A percentile compares a stretch with the other conserved stretches of the same genome.
Evolutionary conservation across 106 monocot species (phyloP).

Genomic region (Platanthera zijinensis): DNA sequence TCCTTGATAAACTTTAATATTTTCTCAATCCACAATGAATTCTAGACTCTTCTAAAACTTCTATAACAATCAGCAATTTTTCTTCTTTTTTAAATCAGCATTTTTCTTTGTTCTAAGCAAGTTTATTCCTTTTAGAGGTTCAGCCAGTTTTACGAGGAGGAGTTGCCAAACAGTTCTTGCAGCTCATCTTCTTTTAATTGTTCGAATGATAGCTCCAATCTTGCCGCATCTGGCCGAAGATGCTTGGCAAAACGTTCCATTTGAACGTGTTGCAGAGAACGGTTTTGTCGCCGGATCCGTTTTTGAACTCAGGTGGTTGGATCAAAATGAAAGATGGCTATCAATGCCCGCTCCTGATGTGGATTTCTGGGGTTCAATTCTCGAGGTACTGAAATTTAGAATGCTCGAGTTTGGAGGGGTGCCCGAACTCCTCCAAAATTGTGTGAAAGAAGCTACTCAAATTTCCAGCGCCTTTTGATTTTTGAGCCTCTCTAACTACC

Average conservation of each 20-base stretch:
- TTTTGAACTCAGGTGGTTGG: conserved; percentile 83
- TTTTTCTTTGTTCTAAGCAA: not conserved
- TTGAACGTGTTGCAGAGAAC: conserved; percentile 43
- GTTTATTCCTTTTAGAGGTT: conserved; percentile 46
- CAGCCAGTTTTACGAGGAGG: conserved; percentile 66
- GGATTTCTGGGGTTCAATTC: conserved; percentile 66
- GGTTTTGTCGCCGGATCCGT: conserved; percentile 63
- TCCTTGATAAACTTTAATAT: too few species aligned
- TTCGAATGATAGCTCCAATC: conserved; percentile 81
- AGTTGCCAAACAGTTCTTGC: conserved; percentile 93
- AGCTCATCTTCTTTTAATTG: conserved; percentile 68
- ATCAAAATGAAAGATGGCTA: conserved; percentile 55
- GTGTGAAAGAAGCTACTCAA: not conserved
- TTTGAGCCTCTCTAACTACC: not conserved
- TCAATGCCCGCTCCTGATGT: conserved; percentile 46
- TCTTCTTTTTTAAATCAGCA: not conserved
- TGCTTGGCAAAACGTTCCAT: conserved; percentile 96
- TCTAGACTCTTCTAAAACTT: not conserved
- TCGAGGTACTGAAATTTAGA: conserved; percentile 46
- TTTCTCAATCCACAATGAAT: not conserved
- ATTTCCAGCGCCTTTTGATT: not conserved
- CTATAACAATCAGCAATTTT: not conserved
- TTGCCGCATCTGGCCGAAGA: conserved; percentile 90
- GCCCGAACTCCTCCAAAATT: too few species aligned
- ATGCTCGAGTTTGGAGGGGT: too few species aligned